A percentile compares a stretch with the other conserved stretches of the same genome.
These are phyloP conservation scores for Thymus mandschuricus DNA, from an alignment of 257 asterid genomes.

Conservation along the genomic window DNA sequence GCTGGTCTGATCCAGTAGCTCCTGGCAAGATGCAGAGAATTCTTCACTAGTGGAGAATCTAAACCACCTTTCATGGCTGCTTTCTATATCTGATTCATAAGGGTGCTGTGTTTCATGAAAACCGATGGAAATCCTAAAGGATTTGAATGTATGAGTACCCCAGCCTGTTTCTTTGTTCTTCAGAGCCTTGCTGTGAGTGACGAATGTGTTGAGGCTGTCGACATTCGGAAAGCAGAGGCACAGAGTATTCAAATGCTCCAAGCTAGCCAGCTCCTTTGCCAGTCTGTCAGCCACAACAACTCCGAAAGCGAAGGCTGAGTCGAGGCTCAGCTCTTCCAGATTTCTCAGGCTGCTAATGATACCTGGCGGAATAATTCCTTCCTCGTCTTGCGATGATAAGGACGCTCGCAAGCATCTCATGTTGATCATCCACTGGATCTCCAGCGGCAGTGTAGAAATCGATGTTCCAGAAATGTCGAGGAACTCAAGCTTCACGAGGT, in stretches of 20 bases:
- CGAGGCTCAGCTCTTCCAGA: constrained; percentile 26
- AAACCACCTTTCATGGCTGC: constrained; percentile 8
- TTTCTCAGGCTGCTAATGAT: neutral
- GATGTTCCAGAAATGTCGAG: constrained; percentile 26
- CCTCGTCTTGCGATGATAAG: neutral
- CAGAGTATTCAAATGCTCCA: constrained; percentile 22
- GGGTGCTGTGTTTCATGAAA: neutral
- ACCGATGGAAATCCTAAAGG: constrained; percentile 8
- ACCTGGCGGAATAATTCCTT: neutral
- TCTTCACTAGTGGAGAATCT: neutral
- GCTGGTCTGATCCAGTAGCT: neutral
- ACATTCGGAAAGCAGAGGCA: constrained; percentile 18
- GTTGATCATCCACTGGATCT: neutral
- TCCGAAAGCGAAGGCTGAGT: neutral
- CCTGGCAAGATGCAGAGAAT: neutral
- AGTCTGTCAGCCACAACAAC: neutral
- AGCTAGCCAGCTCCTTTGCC: constrained; percentile 24
- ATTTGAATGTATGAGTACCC: neutral
- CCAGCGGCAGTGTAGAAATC: neutral
- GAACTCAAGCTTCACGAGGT: neutral
- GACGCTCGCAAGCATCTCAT: constrained; percentile 28
- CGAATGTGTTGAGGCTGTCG: constrained; percentile 1
- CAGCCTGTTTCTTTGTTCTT: neutral
- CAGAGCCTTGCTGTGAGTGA: constrained; percentile 11
- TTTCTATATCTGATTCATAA: neutral